Percentiles rank a stretch among this genome's conserved stretches.
phyloP scores from a whole-genome alignment of 176 grass and related monocot species.

The Cenchrus fungigraminus region DNA sequence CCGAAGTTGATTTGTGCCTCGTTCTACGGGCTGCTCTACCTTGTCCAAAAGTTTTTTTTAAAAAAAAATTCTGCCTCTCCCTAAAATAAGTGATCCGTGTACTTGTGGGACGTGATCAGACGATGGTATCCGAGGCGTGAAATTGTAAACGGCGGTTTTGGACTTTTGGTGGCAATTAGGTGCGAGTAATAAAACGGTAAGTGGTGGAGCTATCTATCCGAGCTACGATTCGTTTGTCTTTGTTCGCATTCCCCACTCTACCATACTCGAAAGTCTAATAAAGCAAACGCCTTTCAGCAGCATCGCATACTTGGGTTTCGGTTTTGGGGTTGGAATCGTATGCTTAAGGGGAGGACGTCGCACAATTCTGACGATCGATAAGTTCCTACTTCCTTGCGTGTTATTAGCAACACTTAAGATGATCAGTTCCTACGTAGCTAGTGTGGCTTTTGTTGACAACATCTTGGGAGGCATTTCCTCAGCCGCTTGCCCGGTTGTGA shows the following conservation, averaged over 20 bases:
- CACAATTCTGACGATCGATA: neutral
- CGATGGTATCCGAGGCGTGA: constrained; percentile 24
- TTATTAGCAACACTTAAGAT: no score
- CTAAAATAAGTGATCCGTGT: neutral
- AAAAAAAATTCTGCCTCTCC: neutral
- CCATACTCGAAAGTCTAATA: neutral
- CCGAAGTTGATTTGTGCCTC: neutral
- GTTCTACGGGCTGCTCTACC: neutral
- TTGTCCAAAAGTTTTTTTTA: neutral
- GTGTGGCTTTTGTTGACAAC: no score
- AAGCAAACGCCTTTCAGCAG: constrained; percentile 12
- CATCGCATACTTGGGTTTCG: constrained; percentile 44
- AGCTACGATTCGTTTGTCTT: constrained; percentile 34
- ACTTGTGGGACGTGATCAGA: neutral
- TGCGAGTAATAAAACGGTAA: neutral
- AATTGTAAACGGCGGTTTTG: neutral
- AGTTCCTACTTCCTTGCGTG: neutral
- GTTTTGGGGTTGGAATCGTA: constrained; percentile 39
- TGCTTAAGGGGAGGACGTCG: constrained; percentile 30
- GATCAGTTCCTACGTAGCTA: no score
- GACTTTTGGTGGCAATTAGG: neutral
- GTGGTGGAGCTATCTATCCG: neutral
- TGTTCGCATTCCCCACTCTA: constrained; percentile 42
- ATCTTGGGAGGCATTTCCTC: no score
- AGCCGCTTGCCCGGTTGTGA: no score